Evolutionary conservation across 768 basidiomycete species (phyloP).

Genomic region (Leccinum disarticulatum): DNA sequence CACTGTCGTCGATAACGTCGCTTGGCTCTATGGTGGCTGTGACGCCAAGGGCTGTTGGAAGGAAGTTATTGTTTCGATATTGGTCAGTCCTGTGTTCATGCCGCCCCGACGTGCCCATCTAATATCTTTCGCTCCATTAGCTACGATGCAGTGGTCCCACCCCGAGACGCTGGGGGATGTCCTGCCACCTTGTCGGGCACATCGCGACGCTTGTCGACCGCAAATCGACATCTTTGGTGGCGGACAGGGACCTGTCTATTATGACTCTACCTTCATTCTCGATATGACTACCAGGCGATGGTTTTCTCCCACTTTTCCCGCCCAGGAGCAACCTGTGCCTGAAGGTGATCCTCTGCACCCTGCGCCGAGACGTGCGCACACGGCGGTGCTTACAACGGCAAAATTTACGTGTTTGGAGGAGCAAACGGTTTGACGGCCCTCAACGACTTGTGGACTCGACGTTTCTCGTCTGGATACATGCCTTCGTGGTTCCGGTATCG

Average conservation of each 20-base stretch:
- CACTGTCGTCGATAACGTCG: constrained; percentile 77
- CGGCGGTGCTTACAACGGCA: constrained; percentile 71
- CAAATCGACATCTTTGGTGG: constrained; percentile 84
- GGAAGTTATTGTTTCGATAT: constrained; percentile 87
- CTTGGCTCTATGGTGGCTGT: constrained; percentile 90
- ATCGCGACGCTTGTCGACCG: constrained; percentile 82
- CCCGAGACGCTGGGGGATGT: constrained; percentile 75
- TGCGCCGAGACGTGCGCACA: constrained; percentile 82
- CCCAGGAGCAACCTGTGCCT: constrained; percentile 7
- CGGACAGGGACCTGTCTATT: constrained; percentile 80
- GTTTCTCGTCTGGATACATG: constrained; percentile 44
- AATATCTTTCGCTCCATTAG: constrained; percentile 34
- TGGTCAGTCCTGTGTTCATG: constrained; percentile 42
- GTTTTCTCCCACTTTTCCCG: constrained; percentile 46
- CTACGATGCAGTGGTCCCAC: constrained; percentile 88
- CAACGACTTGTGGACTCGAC: constrained; percentile 91
- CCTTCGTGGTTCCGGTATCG: constrained; percentile 10
- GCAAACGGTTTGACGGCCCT: constrained; percentile 89
- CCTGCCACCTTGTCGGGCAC: constrained; percentile 79
- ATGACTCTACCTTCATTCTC: constrained; percentile 78
- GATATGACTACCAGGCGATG: constrained; percentile 75
- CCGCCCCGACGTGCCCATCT: background rate
- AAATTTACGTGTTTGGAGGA: constrained; percentile 89
- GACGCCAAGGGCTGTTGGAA: constrained; percentile 74
- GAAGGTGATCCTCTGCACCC: constrained; percentile 37